A percentile compares a stretch with the other conserved stretches of the same genome.
phyloP scores from a whole-genome alignment of 495 filamentous ascomycete genomes.

The Aspergillus mulundensis region DNA sequence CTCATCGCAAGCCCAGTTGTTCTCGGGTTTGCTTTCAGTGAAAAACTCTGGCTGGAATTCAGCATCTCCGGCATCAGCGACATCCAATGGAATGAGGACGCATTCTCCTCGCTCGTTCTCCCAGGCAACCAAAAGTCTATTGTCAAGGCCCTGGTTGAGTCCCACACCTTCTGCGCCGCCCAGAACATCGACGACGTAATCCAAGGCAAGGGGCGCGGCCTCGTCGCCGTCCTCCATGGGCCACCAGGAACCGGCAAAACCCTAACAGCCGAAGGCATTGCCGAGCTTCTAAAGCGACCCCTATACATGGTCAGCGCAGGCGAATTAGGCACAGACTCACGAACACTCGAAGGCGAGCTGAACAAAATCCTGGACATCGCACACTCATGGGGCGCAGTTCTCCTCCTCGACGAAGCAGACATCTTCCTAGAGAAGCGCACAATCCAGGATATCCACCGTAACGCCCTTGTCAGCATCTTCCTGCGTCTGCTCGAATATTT shows the following conservation, averaged over 20 bases:
- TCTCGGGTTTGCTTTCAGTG: constrained; percentile 86
- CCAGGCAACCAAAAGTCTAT: constrained; percentile 73
- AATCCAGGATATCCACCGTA: constrained; percentile 67
- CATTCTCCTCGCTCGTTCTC: constrained; percentile 74
- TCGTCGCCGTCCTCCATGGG: constrained; percentile 74
- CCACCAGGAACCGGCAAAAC: constrained; percentile 89
- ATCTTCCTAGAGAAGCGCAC: constrained; percentile 74
- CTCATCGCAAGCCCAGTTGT: constrained; percentile 87
- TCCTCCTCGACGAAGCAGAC: constrained; percentile 75
- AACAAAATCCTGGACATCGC: constrained; percentile 84
- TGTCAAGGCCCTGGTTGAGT: constrained; percentile 74
- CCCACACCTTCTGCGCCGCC: constrained; percentile 75
- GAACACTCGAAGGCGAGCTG: constrained; percentile 73
- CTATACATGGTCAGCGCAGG: constrained; percentile 82
- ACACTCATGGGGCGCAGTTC: constrained; percentile 79
- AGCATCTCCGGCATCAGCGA: constrained; percentile 77
- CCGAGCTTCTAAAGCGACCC: constrained; percentile 75
- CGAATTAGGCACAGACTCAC: constrained; percentile 75
- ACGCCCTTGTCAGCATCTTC: constrained; percentile 75
- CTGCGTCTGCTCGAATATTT: constrained; percentile 69
- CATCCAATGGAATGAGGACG: constrained; percentile 77
- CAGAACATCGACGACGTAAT: constrained; percentile 83
- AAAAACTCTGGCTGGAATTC: constrained; percentile 92
- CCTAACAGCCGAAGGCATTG: constrained; percentile 82
- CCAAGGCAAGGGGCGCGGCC: constrained; percentile 71